Percentiles rank a stretch among this genome's conserved stretches.
Conservation (phyloP, 495 filamentous ascomycete genomes). For the Venustampulla echinocandica region DNA sequence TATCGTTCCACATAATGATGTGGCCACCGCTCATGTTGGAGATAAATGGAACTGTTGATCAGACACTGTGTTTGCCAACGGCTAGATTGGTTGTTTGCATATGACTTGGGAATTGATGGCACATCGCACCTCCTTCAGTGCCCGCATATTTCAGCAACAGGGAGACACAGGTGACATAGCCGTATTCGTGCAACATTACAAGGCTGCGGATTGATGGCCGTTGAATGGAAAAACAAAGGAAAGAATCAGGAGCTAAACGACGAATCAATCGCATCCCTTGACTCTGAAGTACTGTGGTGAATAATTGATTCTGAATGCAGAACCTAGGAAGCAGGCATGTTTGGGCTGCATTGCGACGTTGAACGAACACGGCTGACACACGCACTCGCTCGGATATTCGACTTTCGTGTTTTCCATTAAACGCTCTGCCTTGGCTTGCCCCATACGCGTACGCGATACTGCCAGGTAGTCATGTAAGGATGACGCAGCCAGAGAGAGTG, state of each 20-base stretch:
- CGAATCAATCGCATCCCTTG: conserved; percentile 5
- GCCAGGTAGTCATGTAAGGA: too few relatives aligned
- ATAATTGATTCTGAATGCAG: conserved; percentile 1
- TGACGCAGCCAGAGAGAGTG: too few relatives aligned
- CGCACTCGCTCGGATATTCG: conserved; percentile 1
- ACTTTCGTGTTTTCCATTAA: neutral
- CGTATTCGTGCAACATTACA: conserved; percentile 6
- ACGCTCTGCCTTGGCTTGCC: neutral
- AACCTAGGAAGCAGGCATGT: conserved; percentile 8
- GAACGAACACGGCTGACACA: conserved; percentile 16
- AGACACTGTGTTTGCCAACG: neutral
- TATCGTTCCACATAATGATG: too few relatives aligned
- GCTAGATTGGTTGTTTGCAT: conserved; percentile 11
- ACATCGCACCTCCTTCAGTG: neutral
- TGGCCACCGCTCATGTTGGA: neutral
- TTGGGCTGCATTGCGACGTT: conserved; percentile 16
- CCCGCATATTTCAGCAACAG: conserved; percentile 14
- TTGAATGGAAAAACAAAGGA: conserved; percentile 2
- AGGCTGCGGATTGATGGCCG: conserved; percentile 1
- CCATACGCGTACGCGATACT: too few relatives aligned
- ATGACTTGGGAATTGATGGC: conserved; percentile 8
- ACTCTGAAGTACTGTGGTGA: neutral
- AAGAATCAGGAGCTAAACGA: conserved; percentile 1
- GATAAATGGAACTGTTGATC: neutral
- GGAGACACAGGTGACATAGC: conserved; percentile 3